phyloP scores from a whole-genome alignment of 1,284 basidiomycete species.

The Dichomitus squalens region DNA sequence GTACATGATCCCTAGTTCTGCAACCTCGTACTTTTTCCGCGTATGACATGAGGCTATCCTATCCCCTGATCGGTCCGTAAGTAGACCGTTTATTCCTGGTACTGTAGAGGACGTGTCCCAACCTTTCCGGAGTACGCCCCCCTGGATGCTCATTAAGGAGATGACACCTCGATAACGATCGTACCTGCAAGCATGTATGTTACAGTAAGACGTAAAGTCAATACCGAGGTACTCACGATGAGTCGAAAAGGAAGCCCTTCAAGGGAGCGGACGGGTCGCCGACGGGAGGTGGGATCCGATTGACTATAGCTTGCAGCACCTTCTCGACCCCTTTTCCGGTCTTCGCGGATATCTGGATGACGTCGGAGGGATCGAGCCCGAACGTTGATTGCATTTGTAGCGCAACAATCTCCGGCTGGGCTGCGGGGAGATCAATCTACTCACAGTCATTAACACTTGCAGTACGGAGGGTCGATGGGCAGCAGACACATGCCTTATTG shows the following conservation, averaged over 20 bases:
- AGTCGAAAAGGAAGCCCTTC: constrained; percentile 93
- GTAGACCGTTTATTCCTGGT: constrained; percentile 3
- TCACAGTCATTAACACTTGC: not conserved
- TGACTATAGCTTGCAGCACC: constrained; percentile 82
- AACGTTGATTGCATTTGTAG: constrained; percentile 83
- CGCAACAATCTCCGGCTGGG: constrained; percentile 79
- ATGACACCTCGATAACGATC: constrained; percentile 97
- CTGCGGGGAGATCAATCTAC: constrained; percentile 87
- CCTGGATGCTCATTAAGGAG: constrained; percentile 83
- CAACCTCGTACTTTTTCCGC: constrained; percentile 90
- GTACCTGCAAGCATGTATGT: constrained; percentile 58
- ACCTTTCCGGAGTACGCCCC: constrained; percentile 69
- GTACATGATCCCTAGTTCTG: constrained; percentile 91
- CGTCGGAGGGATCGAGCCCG: constrained; percentile 71
- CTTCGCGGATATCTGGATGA: constrained; percentile 89
- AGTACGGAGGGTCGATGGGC: not conserved
- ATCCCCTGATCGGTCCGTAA: constrained; percentile 61
- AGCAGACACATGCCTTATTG: constrained; percentile 73
- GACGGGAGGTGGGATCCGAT: constrained; percentile 78
- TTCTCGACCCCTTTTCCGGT: constrained; percentile 81
- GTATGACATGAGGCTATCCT: constrained; percentile 88
- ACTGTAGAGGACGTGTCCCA: constrained; percentile 7
- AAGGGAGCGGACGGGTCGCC: constrained; percentile 57
- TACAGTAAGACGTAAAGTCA: not conserved
- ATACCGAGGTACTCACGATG: constrained; percentile 58